Conservation (phyloP, 768 basidiomycete species). For the Lactifluus hygrophoroides region DNA sequence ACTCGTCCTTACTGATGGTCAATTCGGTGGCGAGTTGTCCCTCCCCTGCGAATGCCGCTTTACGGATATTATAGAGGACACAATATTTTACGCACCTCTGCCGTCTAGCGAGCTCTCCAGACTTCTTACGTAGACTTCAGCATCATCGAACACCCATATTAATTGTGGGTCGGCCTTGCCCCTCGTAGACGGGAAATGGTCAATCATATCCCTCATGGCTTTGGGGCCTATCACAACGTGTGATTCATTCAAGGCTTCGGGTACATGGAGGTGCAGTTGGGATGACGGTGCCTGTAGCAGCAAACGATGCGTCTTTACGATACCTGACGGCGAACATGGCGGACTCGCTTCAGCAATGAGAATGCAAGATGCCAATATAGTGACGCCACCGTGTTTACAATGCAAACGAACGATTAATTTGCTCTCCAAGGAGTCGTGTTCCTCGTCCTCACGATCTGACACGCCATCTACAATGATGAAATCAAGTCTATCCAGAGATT, state of each 20-base stretch:
- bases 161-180: slow-evolving; percentile 72
- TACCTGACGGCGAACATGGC: slow-evolving; percentile 37
- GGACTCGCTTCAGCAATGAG: slow-evolving; percentile 3
- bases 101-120: slow-evolving; percentile 56
- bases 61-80: background rate
- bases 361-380: background rate
- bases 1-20: slow-evolving; percentile 69
- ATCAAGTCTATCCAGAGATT: slow-evolving; percentile 69
- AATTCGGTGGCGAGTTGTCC: slow-evolving; percentile 68
- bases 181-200: slow-evolving; percentile 65
- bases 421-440: slow-evolving; percentile 57
- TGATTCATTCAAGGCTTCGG: slow-evolving; percentile 51
- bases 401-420: slow-evolving; percentile 63
- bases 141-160: slow-evolving; percentile 68
- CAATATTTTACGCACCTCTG: slow-evolving; percentile 41
- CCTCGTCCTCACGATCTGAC: slow-evolving; percentile 33
- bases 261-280: slow-evolving; percentile 58
- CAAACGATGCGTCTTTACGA: slow-evolving; percentile 74
- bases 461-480: slow-evolving; percentile 56
- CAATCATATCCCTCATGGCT: slow-evolving; percentile 67
- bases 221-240: slow-evolving; percentile 63
- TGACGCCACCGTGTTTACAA: slow-evolving; percentile 68
- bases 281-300: slow-evolving; percentile 49
- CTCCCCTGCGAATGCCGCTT: slow-evolving; percentile 34
- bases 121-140: slow-evolving; percentile 62